Base-by-base conservation (phyloP, 805 yeast genomes). In the Spathaspora girioi region DNA sequence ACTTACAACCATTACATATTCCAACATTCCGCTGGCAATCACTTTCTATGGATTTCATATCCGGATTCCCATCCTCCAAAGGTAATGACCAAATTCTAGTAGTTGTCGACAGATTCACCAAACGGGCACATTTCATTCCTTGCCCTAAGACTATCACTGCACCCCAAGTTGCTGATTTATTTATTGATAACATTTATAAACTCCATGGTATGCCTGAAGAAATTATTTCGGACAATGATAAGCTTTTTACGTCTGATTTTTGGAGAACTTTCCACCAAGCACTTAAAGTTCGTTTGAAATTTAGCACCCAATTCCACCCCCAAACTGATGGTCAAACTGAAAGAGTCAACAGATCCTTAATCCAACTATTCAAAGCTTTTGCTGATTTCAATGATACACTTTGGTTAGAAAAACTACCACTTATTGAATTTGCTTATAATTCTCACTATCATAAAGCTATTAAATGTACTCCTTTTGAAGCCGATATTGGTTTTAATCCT, bases 251-350 rank as follows among this genome's bases (percentile, higher is more conserved):
- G 4, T 19, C 47, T 2, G 35, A 17, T 3, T 55, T 56, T 26
- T 59, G 63, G 63, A 32, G n/a, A 11, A 6, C n/a, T n/a, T n/a
- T 23, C 27, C 46, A 10, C n/a, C 50, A 46, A 12, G 54, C n/a
- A n/a, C n/a, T n/a, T n/a, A n/a, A n/a, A 12, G 35, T 49, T 2
- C 23, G 41, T 17, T 38, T 55, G 1, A 31, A 42, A 38, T n/a
- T 56, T 19, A 49, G 50, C 4, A 57, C 59, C 3, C 35, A 53
- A 6, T 44, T 38, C 2, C 55, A 51, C 43, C 59, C 56, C 10
- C 51, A 56, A 31, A 56, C 60, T 8, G 59, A 56, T 51, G 59
- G 60, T 12, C 60, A 56, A 18, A 56, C 59, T 17, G 61, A 56
- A 47, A 31, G 60, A 35, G 35, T 26, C 1, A 47, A 47, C 38